These are phyloP conservation scores for Pelargonium hybrid DNA, from an alignment of 441 rosid genomes.

Conservation along the genomic window DNA sequence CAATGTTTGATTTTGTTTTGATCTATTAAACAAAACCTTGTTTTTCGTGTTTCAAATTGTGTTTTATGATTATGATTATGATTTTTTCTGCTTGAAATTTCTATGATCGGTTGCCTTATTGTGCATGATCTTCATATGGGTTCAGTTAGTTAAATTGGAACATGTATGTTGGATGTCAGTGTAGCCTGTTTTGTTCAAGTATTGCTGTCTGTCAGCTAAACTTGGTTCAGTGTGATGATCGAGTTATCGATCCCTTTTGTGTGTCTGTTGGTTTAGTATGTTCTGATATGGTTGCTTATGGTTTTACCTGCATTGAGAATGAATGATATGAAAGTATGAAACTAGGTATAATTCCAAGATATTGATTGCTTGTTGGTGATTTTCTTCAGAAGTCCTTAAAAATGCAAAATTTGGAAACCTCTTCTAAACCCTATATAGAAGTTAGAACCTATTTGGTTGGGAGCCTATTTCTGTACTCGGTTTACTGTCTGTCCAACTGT, in stretches of 20 bases:
- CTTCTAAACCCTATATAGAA: neutral
- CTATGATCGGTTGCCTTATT: neutral
- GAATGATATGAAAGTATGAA: too few relatives aligned
- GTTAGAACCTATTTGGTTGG: neutral
- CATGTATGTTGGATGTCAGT: neutral
- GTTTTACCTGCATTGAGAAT: neutral
- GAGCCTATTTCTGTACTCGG: neutral
- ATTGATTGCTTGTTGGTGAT: neutral
- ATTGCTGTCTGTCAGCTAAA: neutral
- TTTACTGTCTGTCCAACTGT: neutral
- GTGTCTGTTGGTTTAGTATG: neutral
- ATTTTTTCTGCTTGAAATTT: neutral
- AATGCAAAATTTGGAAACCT: too few relatives aligned
- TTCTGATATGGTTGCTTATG: neutral
- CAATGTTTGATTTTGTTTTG: neutral
- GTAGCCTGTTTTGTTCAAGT: neutral
- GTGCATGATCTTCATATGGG: neutral
- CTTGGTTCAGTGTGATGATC: neutral
- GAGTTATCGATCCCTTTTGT: neutral
- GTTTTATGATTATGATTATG: neutral
- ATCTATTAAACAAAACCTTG: neutral
- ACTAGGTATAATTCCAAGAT: neutral
- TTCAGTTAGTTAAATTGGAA: neutral
- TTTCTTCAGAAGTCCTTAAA: neutral
- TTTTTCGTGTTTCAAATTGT: neutral